phyloP scores from a whole-genome alignment of 2,329 filamentous ascomycete species.

The Colletotrichum plurivorum region DNA sequence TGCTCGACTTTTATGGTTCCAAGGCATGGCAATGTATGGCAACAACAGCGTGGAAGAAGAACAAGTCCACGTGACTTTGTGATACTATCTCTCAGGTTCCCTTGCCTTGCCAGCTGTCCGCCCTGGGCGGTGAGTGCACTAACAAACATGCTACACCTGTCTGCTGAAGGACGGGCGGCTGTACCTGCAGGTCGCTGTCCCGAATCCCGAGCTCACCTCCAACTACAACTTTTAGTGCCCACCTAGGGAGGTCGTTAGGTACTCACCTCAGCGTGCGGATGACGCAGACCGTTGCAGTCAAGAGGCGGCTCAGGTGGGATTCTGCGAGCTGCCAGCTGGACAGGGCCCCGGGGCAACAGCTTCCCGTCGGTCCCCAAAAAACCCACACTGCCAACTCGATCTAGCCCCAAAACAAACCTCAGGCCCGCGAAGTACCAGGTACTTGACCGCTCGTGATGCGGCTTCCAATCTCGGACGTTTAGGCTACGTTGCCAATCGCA shows the following conservation, averaged over 20 bases:
- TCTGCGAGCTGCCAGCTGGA: constrained; percentile 16
- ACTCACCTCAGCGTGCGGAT: background rate
- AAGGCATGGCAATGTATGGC: constrained; percentile 8
- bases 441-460: constrained; percentile 32
- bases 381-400: constrained; percentile 37
- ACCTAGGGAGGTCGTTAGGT: background rate
- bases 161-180: constrained; percentile 6
- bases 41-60: background rate
- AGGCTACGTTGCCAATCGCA: constrained; percentile 39
- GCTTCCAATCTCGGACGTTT: constrained; percentile 38
- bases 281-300: constrained; percentile 24
- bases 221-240: background rate
- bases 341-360: constrained; percentile 17
- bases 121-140: no score
- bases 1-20: constrained; percentile 26
- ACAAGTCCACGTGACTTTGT: constrained; percentile 2
- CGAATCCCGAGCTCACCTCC: no score
- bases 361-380: constrained; percentile 26
- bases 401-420: constrained; percentile 39
- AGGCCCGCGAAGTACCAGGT: constrained; percentile 33
- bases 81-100: no score
- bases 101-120: no score
- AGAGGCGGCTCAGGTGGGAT: background rate
- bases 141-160: background rate
- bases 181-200: background rate